A percentile compares a stretch with the other conserved stretches of the same genome.
These are phyloP conservation scores for Coemansia sp. DNA, from an alignment of 192 early-diverging fungal species.

Conservation along the genomic window DNA sequence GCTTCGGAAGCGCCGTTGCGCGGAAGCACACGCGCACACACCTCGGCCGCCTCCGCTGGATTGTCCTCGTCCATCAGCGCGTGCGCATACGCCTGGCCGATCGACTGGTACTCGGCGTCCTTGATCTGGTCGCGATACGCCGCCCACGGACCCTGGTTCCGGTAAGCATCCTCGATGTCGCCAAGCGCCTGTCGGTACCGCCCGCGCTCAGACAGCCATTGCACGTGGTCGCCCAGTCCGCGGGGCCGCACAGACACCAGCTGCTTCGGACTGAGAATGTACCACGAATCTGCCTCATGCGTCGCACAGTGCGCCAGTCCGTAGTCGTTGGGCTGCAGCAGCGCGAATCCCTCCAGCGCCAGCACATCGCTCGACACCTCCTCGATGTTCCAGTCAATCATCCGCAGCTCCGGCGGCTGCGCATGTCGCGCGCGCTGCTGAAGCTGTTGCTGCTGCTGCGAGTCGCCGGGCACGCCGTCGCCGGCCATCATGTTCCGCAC, in stretches of 20 bases:
- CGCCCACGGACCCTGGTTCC: conserved; percentile 56
- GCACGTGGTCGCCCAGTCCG: conserved; percentile 90
- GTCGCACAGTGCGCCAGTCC: conserved; percentile 65
- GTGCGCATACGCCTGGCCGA: conserved; percentile 81
- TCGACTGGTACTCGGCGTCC: conserved; percentile 63
- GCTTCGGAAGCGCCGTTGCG: conserved; percentile 26
- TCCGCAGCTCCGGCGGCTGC: conserved; percentile 84
- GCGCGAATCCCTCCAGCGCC: conserved; percentile 78
- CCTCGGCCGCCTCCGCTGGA: conserved; percentile 67
- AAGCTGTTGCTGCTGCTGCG: conserved; percentile 17
- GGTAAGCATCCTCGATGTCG: conserved; percentile 62
- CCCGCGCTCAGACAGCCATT: conserved; percentile 84
- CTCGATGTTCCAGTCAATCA: conserved; percentile 79
- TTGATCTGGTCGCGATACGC: conserved; percentile 51
- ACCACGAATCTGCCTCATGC: conserved; percentile 76
- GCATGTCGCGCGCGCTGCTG: conserved; percentile 47
- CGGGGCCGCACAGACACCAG: conserved; percentile 85
- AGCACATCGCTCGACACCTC: conserved; percentile 89
- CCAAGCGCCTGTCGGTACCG: conserved; percentile 80
- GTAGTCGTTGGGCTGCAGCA: conserved; percentile 95
- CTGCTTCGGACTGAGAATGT: conserved; percentile 93
- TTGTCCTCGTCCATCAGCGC: conserved; percentile 72
- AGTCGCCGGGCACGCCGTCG: conserved; percentile 8
- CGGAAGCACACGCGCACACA: conserved; percentile 75
- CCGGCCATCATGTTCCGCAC: conserved; percentile 10